Percentiles rank a stretch among this genome's conserved stretches.
Evolutionary conservation across 768 basidiomycete species (phyloP).

Genomic region (Tulasnella calospora): DNA sequence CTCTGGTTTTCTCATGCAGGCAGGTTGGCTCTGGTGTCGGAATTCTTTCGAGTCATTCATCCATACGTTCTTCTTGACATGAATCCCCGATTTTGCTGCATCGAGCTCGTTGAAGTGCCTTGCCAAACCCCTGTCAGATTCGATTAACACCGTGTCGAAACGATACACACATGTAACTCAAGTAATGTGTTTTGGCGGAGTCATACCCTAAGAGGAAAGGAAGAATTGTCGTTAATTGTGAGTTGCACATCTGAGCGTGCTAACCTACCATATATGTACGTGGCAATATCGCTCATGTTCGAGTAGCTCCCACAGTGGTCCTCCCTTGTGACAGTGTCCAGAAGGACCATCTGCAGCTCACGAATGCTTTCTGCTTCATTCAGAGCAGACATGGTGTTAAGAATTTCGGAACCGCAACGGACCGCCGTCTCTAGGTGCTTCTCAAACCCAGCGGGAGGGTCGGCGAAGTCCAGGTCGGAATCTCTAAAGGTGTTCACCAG

Average conservation of each 20-base stretch:
- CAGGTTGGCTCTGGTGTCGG: background rate
- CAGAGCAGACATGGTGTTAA: conserved; percentile 30
- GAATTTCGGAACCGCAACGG: conserved; percentile 45
- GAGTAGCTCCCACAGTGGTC: conserved; percentile 51
- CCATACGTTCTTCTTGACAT: conserved; percentile 39
- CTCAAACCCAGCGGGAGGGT: conserved; percentile 45
- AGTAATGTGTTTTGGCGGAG: conserved; percentile 45
- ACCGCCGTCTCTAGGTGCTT: conserved; percentile 44
- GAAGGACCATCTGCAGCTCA: conserved; percentile 47
- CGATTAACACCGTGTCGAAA: background rate
- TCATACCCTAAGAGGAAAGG: conserved; percentile 36
- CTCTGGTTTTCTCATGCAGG: conserved; percentile 28
- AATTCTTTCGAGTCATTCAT: conserved; percentile 34
- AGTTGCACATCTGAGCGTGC: background rate
- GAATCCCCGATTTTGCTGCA: conserved; percentile 55
- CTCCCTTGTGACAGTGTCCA: conserved; percentile 47
- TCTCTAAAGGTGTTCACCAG: conserved; percentile 55
- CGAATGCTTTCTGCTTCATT: conserved; percentile 34
- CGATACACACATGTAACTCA: conserved; percentile 50
- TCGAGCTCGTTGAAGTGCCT: conserved; percentile 56
- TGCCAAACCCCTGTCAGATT: background rate
- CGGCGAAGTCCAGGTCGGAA: conserved; percentile 47
- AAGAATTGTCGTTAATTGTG: background rate
- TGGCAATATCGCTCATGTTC: conserved; percentile 50
- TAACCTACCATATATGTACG: conserved; percentile 44